Evolutionary conservation across 345 rosid species (phyloP).

Genomic region (Eutrema japonicum): DNA sequence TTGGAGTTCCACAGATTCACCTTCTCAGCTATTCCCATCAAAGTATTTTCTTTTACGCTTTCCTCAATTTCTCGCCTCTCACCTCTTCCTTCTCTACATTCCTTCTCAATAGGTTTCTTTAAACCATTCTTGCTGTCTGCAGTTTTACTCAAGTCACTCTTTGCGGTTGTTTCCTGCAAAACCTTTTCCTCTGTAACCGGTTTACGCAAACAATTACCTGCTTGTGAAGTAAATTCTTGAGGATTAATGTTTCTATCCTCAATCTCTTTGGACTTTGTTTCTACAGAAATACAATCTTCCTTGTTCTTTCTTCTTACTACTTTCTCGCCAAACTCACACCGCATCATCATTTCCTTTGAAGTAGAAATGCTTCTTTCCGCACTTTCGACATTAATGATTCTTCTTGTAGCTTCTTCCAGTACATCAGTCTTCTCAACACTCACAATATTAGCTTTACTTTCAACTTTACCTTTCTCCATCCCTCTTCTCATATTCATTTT

Average conservation of each 20-base stretch:
- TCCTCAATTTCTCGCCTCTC: conserved; percentile 2
- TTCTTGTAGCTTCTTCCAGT: conserved; percentile 36
- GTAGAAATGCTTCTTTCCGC: conserved; percentile 31
- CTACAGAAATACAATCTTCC: conserved; percentile 27
- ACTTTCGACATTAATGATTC: conserved; percentile 22
- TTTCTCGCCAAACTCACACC: conserved; percentile 8
- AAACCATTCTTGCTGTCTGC: neutral
- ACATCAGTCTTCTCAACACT: conserved; percentile 30
- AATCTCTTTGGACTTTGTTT: conserved; percentile 24
- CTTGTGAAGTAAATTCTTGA: conserved; percentile 20
- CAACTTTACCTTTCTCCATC: conserved; percentile 18
- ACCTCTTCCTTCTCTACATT: conserved; percentile 9
- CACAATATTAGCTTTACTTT: conserved; percentile 4
- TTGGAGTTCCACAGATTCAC: conserved; percentile 45
- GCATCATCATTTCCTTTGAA: neutral
- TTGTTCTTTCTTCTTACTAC: conserved; percentile 22
- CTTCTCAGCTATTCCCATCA: conserved; percentile 46
- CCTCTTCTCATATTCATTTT: conserved; percentile 21
- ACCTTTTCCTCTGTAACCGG: neutral
- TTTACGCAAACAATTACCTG: neutral
- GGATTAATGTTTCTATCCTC: neutral
- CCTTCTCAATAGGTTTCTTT: conserved; percentile 33
- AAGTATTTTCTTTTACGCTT: conserved; percentile 19
- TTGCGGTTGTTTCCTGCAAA: neutral
- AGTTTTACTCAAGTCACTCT: neutral